phyloP scores from a whole-genome alignment of 768 basidiomycete species.

The Russula vinacea region DNA sequence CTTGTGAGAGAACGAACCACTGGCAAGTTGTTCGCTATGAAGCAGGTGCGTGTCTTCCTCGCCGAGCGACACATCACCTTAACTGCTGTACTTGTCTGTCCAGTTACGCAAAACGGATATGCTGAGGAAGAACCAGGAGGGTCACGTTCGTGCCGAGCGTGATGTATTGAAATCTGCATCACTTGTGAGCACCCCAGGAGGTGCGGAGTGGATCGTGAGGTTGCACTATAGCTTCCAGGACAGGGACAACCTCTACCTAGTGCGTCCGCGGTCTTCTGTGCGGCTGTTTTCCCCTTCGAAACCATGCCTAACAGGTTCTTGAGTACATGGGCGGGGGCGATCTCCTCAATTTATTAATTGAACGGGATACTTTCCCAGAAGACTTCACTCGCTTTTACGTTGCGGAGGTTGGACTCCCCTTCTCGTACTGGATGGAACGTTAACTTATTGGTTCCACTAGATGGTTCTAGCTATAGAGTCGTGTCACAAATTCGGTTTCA shows the following conservation, averaged over 20 bases:
- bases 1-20: constrained; percentile 80
- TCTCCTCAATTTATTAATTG: constrained; percentile 92
- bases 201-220: constrained; percentile 91
- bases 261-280: constrained; percentile 41
- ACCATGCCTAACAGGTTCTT: constrained; percentile 67
- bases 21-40: constrained; percentile 90
- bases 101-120: constrained; percentile 87
- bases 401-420: constrained; percentile 64
- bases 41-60: constrained; percentile 59
- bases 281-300: constrained; percentile 39
- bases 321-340: constrained; percentile 98
- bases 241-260: constrained; percentile 90
- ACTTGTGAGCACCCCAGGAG: constrained; percentile 64
- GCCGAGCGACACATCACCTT: constrained; percentile 28
- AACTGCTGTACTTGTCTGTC: constrained; percentile 26
- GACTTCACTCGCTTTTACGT: constrained; percentile 91
- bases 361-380: constrained; percentile 87
- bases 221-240: constrained; percentile 95
- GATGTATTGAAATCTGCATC: constrained; percentile 92
- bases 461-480: constrained; percentile 94
- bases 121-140: constrained; percentile 95
- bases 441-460: constrained; percentile 40
- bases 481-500: constrained; percentile 92
- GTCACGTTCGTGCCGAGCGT: constrained; percentile 93
- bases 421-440: constrained; percentile 5